Base-by-base conservation (phyloP, 2,329 filamentous ascomycete species). In the Akanthomyces lecanii region DNA sequence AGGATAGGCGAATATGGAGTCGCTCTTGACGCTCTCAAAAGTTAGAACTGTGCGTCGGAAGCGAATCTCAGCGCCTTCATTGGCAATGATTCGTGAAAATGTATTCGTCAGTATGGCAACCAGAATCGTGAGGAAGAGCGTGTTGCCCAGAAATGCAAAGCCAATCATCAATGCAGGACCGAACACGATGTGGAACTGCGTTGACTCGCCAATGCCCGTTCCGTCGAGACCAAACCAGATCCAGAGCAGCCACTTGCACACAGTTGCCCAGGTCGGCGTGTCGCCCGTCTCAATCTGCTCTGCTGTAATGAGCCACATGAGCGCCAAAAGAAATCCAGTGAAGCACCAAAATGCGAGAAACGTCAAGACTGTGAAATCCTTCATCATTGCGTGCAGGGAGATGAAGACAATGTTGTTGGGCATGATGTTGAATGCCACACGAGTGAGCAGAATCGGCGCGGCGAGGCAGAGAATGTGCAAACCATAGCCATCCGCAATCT, bases 211-310 rank as follows among this genome's bases (percentile, higher is more conserved):
- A 52, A 83, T 82, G 12, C 81, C 81, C 5, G 81, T 82, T 25
- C 81, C 89, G 65, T 91, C 89, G 1, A 91, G 82, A 1, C 89
- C 89, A 68, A 91, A 91, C 89, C 89, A 91, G 67, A 91, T 89
- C 86, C 87, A 91, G 3, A 91, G 79, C 81, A 91, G 89, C 89
- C 89, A 91, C 73, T 90, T 90, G 38, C 83, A 83, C 56, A 91
- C 88, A 0, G 86, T 88, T 36, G 74, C 71, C 76, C 77, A 79
- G 44, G 69, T 71, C 2, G 75, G 74, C 25, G 71, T 66, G 64
- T 74, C 64, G 63, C 72, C 64, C 18, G 65, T 66, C 36, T 67
- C 72, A 23, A 53, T 25, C 69, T 66, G 56, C 67, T 71, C 56
- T 1, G 70, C 70, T 30, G 69, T 71, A 40, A 77, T 70, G 8